phyloP scores from a whole-genome alignment of 1,284 basidiomycete genomes.

The Puccinia triticina region DNA sequence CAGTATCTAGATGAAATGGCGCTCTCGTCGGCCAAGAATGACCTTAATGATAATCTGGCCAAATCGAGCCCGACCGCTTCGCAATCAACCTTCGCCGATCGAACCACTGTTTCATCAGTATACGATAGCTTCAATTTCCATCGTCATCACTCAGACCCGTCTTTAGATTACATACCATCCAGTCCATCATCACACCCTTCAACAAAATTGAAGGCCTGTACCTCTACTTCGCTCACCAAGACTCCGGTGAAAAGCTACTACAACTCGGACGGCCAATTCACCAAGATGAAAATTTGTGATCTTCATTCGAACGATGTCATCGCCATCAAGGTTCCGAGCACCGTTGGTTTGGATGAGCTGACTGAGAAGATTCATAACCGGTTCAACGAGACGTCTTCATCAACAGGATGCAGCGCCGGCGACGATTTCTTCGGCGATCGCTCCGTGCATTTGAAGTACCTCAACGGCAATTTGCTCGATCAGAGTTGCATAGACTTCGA shows the following conservation, averaged over 20 bases:
- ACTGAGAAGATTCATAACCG: background rate
- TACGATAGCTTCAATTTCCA: background rate
- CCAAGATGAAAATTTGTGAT: conserved; percentile 27
- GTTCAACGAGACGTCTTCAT: background rate
- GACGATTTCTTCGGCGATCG: background rate
- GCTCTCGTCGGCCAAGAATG: background rate
- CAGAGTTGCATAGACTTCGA: conserved; percentile 4
- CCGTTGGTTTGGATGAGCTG: conserved; percentile 2
- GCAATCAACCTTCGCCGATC: background rate
- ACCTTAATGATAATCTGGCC: background rate
- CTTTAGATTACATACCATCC: background rate
- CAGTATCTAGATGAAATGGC: conserved; percentile 1
- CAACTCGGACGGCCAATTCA: conserved; percentile 16
- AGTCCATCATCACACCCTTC: background rate
- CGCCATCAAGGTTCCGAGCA: conserved; percentile 12
- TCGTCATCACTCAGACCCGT: background rate
- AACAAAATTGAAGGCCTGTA: background rate
- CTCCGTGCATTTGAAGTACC: conserved; percentile 5
- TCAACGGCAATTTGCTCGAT: background rate
- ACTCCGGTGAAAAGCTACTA: conserved; percentile 2
- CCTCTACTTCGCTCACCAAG: background rate
- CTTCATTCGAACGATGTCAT: conserved; percentile 10
- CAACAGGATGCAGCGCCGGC: background rate
- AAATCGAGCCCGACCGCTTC: background rate
- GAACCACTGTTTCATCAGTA: background rate